Evolutionary conservation across 106 monocot species (phyloP).

Genomic region (Posidonia australis): DNA sequence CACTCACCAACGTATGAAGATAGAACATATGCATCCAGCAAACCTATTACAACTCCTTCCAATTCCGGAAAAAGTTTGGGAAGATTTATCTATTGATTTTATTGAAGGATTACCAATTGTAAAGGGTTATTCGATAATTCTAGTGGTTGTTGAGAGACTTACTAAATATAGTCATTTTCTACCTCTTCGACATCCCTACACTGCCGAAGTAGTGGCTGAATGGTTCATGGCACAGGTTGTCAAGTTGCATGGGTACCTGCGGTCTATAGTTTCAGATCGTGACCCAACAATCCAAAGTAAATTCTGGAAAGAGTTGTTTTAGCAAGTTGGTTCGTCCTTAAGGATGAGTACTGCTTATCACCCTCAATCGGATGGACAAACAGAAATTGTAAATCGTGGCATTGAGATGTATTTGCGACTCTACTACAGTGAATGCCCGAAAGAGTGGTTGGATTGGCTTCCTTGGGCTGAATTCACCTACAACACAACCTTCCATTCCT

Average conservation of each 20-base stretch:
- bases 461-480: conserved; percentile 9
- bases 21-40: no score
- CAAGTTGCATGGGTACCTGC: neutral
- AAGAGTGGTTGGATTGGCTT: neutral
- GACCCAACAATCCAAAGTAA: neutral
- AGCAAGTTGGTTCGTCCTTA: neutral
- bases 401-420: conserved; percentile 2
- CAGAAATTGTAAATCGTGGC: neutral
- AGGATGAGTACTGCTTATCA: conserved; percentile 2
- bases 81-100: neutral
- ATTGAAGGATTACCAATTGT: neutral
- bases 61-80: no score
- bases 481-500: neutral
- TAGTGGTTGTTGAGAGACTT: neutral
- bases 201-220: neutral
- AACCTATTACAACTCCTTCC: no score
- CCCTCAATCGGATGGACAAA: conserved; percentile 5
- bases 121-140: neutral
- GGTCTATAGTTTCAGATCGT: neutral
- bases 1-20: no score
- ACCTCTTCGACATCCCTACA: neutral
- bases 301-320: neutral
- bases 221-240: neutral
- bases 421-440: neutral
- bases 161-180: neutral